Evolutionary conservation across 108 stramenopile genomes (phyloP), one percentile per base, ranked within the genome.

Genomic region (Skeletonema marinoi): DNA sequence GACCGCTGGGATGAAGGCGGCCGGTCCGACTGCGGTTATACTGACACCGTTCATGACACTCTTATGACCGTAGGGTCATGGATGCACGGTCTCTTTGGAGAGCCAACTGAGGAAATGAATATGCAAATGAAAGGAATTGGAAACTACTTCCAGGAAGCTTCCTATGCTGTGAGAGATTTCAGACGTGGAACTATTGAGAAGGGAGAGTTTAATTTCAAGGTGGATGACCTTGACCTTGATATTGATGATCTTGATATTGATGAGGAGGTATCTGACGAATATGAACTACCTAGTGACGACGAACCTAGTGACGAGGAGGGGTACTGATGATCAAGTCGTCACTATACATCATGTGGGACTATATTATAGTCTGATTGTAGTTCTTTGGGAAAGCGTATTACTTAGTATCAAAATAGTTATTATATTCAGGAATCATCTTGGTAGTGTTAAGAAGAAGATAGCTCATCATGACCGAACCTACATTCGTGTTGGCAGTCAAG

Each of bases 1-100:
- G 54, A 80, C 7, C 54, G 51, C 6, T 87, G 83, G 83, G 86
- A 87, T 50, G 86, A 87, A 74, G 86, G 88, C 32, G 88, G 86
- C 13, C 63, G 50, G 8, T 75, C 73, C 4, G 48, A 90, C 73
- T 90, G 89, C 59, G 89, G 89, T 17, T 90, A 87, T 71, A 36
- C 35, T 21, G 85, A 86, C 14, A 35, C 59, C 48, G 58, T 90
- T 13, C 89, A 90, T 64, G 85, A 83, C 14, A 80, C 85, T 39
- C 70, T 90, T 44, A 90, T 90, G 89, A 21, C 80, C 9, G 65
- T 86, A 21, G 89, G 89, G 0, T 50, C 67, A 50, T 44, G 65
- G 11, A 73, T 90, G 6, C 87, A 88, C 73, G n/a, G 48, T 1
- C 41, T 86, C 16, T 35, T 90, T 7, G 89, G 89, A 31, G 87